Percentiles rank a stretch among this genome's conserved stretches.
Evolutionary conservation across 805 yeast genomes (phyloP).

Genomic region (Yarrowia sp.): DNA sequence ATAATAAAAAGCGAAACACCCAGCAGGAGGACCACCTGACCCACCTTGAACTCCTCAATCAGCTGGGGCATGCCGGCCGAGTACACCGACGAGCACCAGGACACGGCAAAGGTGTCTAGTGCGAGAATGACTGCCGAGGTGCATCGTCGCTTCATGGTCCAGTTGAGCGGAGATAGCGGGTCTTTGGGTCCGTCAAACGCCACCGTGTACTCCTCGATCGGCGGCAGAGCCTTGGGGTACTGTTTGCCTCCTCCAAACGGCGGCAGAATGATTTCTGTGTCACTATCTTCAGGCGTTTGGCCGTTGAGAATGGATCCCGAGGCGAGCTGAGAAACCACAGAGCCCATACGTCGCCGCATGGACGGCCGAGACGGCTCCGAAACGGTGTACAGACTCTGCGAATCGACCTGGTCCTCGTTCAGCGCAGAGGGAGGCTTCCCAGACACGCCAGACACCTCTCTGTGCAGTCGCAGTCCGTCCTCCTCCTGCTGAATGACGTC

Average conservation of each 20-base stretch:
- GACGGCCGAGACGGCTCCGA: background rate
- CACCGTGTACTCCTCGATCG: constrained; percentile 59
- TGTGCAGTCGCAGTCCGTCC: constrained; percentile 18
- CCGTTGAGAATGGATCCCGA: constrained; percentile 14
- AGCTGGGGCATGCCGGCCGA: constrained; percentile 62
- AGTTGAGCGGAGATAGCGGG: constrained; percentile 81
- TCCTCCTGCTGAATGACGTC: constrained; percentile 13
- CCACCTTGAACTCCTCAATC: constrained; percentile 60
- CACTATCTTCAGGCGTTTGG: background rate
- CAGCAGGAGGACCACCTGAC: constrained; percentile 63
- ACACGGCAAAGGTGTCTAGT: constrained; percentile 55
- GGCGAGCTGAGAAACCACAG: constrained; percentile 19
- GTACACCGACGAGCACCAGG: constrained; percentile 77
- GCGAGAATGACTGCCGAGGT: constrained; percentile 55
- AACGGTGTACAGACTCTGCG: constrained; percentile 10
- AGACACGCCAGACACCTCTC: constrained; percentile 18
- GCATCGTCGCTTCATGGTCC: constrained; percentile 58
- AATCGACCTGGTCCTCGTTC: constrained; percentile 20
- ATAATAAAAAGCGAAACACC: constrained; percentile 76
- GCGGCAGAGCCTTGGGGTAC: constrained; percentile 38
- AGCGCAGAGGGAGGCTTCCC: constrained; percentile 13
- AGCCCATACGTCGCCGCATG: constrained; percentile 12
- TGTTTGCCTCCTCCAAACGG: constrained; percentile 40
- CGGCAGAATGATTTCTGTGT: constrained; percentile 13
- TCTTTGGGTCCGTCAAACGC: constrained; percentile 80